Base-by-base conservation (phyloP, 768 basidiomycete species). In the Chiua virens region DNA sequence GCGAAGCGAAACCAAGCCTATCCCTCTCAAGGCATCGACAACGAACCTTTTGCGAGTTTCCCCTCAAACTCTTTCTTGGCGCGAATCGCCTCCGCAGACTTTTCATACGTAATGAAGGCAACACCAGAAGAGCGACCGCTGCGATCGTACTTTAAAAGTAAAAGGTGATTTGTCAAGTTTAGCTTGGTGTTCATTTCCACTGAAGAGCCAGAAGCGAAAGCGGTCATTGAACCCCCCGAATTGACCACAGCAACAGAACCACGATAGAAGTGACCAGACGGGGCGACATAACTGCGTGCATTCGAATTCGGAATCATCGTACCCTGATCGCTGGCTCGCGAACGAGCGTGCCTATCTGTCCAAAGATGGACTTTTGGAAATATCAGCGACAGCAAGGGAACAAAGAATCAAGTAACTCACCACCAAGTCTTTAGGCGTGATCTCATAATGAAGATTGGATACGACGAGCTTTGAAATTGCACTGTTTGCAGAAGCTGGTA, bases 251-350 rank as follows among this genome's bases (percentile, higher is more conserved):
- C 43, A 58, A 59, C 50, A 43, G 58, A 59, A 65, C 64, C 69
- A 65, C 57, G 67, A 59, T 59, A 68, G 59, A 50, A 62, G 63
- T 61, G 66, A 65, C 67, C 63, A 61, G 66, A 64, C 61, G 53
- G 65, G 61, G 66, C 62, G 68, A 60, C 49, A 56, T 60, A 65
- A 68, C 58, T 52, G 58, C 37, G 58, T 68, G 66, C 57, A 68
- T 66, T 70, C 66, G 66, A 70, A 75, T 65, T 72, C 71, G 73
- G 74, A 73, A 68, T 64, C 68, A 70, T 79, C 93, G 87, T 93
- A 96, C 92, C 87, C 89, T 91, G 72, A 96, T 92, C 71, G 83
- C 74, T 75, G 92, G 92, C 79, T 93, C 91, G 72, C 91, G 86
- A 66, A 91, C 80, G 72, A 96, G 83, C 75, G 89, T 91, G 76